A percentile compares a stretch with the other conserved stretches of the same genome.
These are phyloP conservation scores for Cucurbita argyrosperma DNA, from an alignment of 306 rosid genomes.

Conservation along the genomic window DNA sequence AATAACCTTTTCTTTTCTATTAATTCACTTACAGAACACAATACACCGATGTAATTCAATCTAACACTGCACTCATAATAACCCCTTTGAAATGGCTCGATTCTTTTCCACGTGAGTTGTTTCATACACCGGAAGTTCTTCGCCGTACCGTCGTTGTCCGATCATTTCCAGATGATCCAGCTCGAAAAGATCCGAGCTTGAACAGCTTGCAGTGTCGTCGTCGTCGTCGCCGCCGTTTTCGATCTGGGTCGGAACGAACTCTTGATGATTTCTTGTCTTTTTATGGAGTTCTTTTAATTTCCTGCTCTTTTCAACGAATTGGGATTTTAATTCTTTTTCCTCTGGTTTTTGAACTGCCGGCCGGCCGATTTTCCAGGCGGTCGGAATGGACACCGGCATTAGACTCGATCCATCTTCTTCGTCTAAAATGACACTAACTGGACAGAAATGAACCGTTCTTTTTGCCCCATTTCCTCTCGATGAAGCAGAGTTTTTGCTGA, in stretches of 20 bases:
- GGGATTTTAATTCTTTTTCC: not conserved
- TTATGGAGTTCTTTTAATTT: constrained; percentile 36
- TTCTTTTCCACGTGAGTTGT: constrained; percentile 50
- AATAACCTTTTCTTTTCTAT: too few relatives aligned
- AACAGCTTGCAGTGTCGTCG: constrained; percentile 37
- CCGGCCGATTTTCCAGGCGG: constrained; percentile 49
- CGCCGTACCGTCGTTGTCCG: constrained; percentile 29
- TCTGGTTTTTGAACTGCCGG: constrained; percentile 16
- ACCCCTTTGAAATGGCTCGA: constrained; percentile 54
- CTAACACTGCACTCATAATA: constrained; percentile 15
- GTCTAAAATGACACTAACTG: constrained; percentile 56
- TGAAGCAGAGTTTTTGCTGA: constrained; percentile 60
- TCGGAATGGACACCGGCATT: constrained; percentile 30
- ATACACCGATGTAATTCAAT: not conserved
- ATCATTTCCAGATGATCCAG: constrained; percentile 53
- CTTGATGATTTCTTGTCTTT: constrained; percentile 3
- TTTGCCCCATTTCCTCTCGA: constrained; percentile 39
- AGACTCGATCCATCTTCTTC: constrained; percentile 22
- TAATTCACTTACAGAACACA: not conserved
- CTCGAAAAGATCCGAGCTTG: constrained; percentile 94
- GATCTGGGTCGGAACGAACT: too few relatives aligned
- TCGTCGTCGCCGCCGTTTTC: not conserved
- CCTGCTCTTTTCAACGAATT: constrained; percentile 15
- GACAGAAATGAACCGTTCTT: constrained; percentile 60
- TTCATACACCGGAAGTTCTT: constrained; percentile 88